These are phyloP conservation scores for Parathielavia appendiculata DNA, from an alignment of 495 filamentous ascomycete genomes.

Conservation along the genomic window DNA sequence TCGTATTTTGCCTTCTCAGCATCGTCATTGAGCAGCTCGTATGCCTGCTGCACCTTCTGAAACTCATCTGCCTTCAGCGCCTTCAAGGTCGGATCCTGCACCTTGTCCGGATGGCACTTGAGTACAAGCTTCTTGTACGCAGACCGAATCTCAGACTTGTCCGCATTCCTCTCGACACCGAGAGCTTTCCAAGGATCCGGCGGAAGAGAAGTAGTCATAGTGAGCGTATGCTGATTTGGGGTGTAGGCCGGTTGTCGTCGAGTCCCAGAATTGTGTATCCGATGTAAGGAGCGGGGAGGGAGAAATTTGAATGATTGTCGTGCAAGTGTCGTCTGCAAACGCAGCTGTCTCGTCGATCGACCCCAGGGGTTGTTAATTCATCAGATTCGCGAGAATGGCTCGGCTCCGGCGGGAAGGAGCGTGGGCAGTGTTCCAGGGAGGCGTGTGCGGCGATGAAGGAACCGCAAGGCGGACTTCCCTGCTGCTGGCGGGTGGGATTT, in stretches of 20 bases:
- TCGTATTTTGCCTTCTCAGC: conserved; percentile 68
- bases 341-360: conserved; percentile 29
- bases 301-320: conserved; percentile 3
- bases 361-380: conserved; percentile 38
- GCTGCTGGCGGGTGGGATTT: conserved; percentile 2
- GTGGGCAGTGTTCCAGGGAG: conserved; percentile 22
- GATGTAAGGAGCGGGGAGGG: background rate
- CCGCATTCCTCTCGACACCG: conserved; percentile 69
- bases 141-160: conserved; percentile 65
- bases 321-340: conserved; percentile 20
- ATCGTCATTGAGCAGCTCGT: conserved; percentile 84
- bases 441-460: conserved; percentile 26
- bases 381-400: conserved; percentile 23
- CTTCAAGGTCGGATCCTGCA: conserved; percentile 64
- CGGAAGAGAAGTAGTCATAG: conserved; percentile 61
- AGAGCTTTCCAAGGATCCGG: conserved; percentile 80
- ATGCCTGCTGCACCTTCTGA: conserved; percentile 88
- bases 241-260: conserved; percentile 7
- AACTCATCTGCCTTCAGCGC: conserved; percentile 74
- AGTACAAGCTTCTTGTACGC: conserved; percentile 90
- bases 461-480: conserved; percentile 6
- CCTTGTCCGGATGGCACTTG: conserved; percentile 93
- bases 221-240: conserved; percentile 20
- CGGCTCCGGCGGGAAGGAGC: conserved; percentile 16
- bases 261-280: conserved; percentile 12